These are phyloP conservation scores for Kentomonas sorsogonicus DNA, from an alignment of 208 protist genomes.

Conservation along the genomic window DNA sequence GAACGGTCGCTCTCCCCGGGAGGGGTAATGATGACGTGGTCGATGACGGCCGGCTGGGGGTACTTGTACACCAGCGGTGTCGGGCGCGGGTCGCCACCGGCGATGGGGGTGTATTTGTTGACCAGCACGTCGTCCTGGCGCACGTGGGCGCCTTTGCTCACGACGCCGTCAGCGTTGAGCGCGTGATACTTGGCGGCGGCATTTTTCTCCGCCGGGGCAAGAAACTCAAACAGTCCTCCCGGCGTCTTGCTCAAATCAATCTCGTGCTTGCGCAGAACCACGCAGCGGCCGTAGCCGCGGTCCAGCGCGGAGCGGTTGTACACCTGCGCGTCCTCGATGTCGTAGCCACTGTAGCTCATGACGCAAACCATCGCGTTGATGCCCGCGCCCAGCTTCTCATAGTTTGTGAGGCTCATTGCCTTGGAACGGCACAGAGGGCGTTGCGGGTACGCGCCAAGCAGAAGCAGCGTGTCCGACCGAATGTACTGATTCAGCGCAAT, in stretches of 20 bases:
- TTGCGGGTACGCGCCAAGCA: constrained; percentile 98
- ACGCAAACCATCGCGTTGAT: constrained; percentile 99
- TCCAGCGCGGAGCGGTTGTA: constrained; percentile 97
- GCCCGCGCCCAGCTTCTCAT: constrained; percentile 97
- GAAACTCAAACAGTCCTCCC: constrained; percentile 61
- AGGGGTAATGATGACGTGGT: constrained; percentile 92
- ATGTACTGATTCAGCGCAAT: constrained; percentile 94
- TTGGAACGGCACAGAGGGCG: constrained; percentile 95
- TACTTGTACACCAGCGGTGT: constrained; percentile 91
- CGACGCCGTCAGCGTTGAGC: constrained; percentile 95
- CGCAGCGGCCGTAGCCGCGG: constrained; percentile 95
- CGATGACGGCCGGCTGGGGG: constrained; percentile 86
- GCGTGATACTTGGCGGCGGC: constrained; percentile 41
- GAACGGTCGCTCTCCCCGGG: constrained; percentile 73
- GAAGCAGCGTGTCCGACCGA: constrained; percentile 98
- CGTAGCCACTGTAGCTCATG: constrained; percentile 99
- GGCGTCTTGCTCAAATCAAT: constrained; percentile 61
- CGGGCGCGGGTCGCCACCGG: constrained; percentile 42
- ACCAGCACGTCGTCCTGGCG: constrained; percentile 90
- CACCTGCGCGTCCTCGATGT: constrained; percentile 99
- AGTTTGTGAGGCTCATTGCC: constrained; percentile 95
- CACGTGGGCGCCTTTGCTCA: constrained; percentile 83
- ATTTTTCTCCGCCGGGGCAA: constrained; percentile 68
- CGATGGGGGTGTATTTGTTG: constrained; percentile 90
- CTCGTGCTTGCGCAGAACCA: constrained; percentile 90